Percentiles rank a stretch among this genome's conserved stretches.
Conservation (phyloP, 345 rosid species). For the Isatis tinctoria region DNA sequence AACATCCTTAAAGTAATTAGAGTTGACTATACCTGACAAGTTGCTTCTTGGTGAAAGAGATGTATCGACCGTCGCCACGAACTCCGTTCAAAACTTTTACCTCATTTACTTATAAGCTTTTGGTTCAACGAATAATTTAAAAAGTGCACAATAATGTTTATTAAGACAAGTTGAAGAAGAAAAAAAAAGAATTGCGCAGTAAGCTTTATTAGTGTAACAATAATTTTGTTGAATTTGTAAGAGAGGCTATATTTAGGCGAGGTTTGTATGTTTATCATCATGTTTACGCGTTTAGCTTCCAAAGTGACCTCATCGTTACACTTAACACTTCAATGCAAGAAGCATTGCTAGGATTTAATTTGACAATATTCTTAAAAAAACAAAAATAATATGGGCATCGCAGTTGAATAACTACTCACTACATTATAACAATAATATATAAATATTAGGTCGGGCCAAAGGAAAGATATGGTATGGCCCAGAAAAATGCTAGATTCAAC, state of each 20-base stretch:
- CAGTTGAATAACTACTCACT: slow-evolving; percentile 3
- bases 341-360: neutral
- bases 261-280: neutral
- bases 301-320: neutral
- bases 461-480: slow-evolving; percentile 20
- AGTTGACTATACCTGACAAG: too few relatives aligned
- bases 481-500: slow-evolving; percentile 15
- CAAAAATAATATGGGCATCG: neutral
- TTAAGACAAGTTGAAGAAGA: neutral
- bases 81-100: neutral
- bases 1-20: neutral
- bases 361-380: neutral
- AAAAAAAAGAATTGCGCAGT: neutral
- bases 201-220: neutral
- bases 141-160: neutral
- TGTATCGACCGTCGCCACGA: neutral
- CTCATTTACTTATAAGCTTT: neutral
- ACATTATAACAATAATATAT: neutral
- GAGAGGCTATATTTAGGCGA: neutral
- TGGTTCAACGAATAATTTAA: neutral
- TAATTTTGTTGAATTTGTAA: neutral
- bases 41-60: neutral
- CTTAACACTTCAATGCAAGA: neutral
- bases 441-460: slow-evolving; percentile 6
- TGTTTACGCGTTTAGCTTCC: neutral